Evolutionary conservation across 2,329 filamentous ascomycete species (phyloP).

Genomic region (Fusarium veterinarium): DNA sequence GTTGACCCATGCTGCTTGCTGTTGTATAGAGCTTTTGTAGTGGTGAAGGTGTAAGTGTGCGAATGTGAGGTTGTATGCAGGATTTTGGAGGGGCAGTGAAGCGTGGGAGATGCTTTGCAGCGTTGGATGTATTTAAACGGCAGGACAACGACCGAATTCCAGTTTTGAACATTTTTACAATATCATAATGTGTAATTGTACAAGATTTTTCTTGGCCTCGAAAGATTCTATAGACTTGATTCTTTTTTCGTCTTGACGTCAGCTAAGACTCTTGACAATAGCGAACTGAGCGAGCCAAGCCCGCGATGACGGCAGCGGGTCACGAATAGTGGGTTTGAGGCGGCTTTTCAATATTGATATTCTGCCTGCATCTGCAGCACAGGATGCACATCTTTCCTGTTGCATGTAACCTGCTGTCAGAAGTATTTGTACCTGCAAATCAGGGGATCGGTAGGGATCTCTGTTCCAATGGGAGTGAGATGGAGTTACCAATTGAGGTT

Average conservation of each 20-base stretch:
- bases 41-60: background rate
- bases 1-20: slow-evolving; percentile 40
- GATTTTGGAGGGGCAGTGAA: background rate
- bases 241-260: slow-evolving; percentile 28
- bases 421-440: slow-evolving; percentile 27
- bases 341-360: background rate
- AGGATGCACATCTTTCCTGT: background rate
- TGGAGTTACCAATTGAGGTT: slow-evolving; percentile 4
- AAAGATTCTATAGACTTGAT: background rate
- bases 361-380: background rate
- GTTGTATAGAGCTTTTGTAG: slow-evolving; percentile 5
- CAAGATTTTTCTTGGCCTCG: background rate
- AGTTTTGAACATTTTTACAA: slow-evolving; percentile 15
- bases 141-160: slow-evolving; percentile 1
- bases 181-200: background rate
- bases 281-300: slow-evolving; percentile 25
- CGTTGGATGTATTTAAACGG: slow-evolving; percentile 5
- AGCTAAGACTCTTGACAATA: slow-evolving; percentile 9
- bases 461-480: slow-evolving; percentile 14
- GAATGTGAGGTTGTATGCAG: background rate
- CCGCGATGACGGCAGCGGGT: slow-evolving; percentile 38
- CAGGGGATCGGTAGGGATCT: slow-evolving; percentile 11
- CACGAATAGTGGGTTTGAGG: slow-evolving; percentile 26
- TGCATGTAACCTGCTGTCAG: background rate
- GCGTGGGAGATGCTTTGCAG: background rate